These are phyloP conservation scores for Stachybotrys echinatus DNA, from an alignment of 2,329 filamentous ascomycete species.

Conservation along the genomic window DNA sequence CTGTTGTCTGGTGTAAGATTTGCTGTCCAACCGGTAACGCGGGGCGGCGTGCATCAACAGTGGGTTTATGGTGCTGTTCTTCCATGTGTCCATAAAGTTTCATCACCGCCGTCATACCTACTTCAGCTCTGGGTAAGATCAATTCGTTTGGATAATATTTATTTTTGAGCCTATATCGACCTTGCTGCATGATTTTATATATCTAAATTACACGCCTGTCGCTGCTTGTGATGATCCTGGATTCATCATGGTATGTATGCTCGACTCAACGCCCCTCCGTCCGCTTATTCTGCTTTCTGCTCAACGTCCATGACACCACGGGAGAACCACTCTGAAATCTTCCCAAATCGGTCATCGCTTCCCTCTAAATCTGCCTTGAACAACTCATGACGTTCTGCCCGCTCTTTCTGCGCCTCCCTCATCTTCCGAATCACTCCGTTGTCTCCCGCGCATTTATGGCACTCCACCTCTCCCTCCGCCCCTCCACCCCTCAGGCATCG, in stretches of 20 bases:
- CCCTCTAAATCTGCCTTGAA: constrained; percentile 75
- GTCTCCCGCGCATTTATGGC: constrained; percentile 75
- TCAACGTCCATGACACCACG: constrained; percentile 75
- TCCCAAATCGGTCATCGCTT: constrained; percentile 81
- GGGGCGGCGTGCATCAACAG: too few relatives aligned
- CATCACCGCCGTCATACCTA: too few relatives aligned
- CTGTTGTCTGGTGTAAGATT: too few relatives aligned
- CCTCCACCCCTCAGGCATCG: constrained; percentile 61
- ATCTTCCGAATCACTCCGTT: constrained; percentile 89
- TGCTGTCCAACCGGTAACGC: too few relatives aligned
- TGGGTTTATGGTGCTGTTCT: too few relatives aligned
- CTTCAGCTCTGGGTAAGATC: too few relatives aligned
- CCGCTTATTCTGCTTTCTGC: constrained; percentile 22
- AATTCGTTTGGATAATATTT: too few relatives aligned
- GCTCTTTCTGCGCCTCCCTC: constrained; percentile 78
- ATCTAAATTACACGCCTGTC: background rate
- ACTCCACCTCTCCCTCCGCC: constrained; percentile 65
- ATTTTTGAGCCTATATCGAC: too few relatives aligned
- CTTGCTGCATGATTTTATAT: too few relatives aligned
- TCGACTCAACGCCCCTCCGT: constrained; percentile 7
- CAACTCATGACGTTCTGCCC: constrained; percentile 79
- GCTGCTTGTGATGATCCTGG: background rate
- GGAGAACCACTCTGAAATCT: constrained; percentile 91
- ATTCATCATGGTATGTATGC: background rate
- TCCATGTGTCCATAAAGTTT: too few relatives aligned